Conservation (phyloP, 495 filamentous ascomycete genomes). For the Aspergillus avenaceus region DNA sequence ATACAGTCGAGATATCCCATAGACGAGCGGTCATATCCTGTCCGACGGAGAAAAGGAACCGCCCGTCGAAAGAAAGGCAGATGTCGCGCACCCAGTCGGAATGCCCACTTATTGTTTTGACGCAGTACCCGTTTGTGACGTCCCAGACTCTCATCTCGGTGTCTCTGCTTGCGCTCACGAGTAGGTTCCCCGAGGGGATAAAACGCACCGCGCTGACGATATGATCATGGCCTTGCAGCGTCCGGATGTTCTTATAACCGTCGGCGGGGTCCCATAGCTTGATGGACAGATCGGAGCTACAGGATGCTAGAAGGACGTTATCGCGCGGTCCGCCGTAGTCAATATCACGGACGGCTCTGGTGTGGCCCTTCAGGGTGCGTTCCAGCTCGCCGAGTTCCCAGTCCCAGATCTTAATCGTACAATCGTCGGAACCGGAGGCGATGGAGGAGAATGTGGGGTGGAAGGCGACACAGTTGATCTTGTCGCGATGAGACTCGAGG, state of each 20-base stretch:
- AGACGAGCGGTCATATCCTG: slow-evolving; percentile 77
- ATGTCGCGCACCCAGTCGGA: slow-evolving; percentile 90
- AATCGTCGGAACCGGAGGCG: slow-evolving; percentile 91
- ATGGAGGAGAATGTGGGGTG: slow-evolving; percentile 89
- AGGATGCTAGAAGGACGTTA: slow-evolving; percentile 81
- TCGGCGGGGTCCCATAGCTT: slow-evolving; percentile 95
- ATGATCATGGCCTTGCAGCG: slow-evolving; percentile 88
- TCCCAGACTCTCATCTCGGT: slow-evolving; percentile 81
- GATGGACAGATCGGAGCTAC: slow-evolving; percentile 85
- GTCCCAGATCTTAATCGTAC: slow-evolving; percentile 96
- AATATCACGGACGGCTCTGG: slow-evolving; percentile 81
- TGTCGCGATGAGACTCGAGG: slow-evolving; percentile 75
- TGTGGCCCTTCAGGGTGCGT: slow-evolving; percentile 87
- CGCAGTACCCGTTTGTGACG: slow-evolving; percentile 80
- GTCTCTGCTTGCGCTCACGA: slow-evolving; percentile 75
- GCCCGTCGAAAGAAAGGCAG: slow-evolving; percentile 72
- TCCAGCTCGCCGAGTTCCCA: slow-evolving; percentile 96
- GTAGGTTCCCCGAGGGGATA: slow-evolving; percentile 81
- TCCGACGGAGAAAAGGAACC: slow-evolving; percentile 72
- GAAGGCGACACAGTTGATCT: slow-evolving; percentile 86
- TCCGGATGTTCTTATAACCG: slow-evolving; percentile 93
- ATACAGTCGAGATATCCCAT: slow-evolving; percentile 72
- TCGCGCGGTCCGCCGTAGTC: slow-evolving; percentile 88
- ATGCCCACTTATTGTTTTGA: slow-evolving; percentile 79
- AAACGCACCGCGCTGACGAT: slow-evolving; percentile 83